These are phyloP conservation scores for Malassezia psittaci DNA, from an alignment of 1,284 basidiomycete species.

Conservation along the genomic window DNA sequence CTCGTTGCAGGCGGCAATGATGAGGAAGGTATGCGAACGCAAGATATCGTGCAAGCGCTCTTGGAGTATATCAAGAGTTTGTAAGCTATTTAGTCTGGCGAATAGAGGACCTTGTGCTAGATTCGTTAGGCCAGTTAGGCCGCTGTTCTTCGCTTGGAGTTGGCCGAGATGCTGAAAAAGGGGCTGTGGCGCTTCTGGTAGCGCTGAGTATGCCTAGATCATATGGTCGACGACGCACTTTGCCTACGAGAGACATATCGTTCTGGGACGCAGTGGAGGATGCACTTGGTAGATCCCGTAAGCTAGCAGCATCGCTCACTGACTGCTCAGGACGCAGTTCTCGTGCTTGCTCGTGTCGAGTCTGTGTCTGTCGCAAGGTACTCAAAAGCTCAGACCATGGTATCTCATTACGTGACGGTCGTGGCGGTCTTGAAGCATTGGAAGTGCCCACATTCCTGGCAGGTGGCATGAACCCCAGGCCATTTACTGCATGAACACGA, in stretches of 20 bases:
- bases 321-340: slow-evolving; percentile 10
- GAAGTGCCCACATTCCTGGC: not conserved
- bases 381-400: slow-evolving; percentile 41
- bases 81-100: slow-evolving; percentile 2
- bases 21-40: slow-evolving; percentile 13
- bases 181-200: slow-evolving; percentile 1
- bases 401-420: slow-evolving; percentile 21
- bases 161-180: not conserved
- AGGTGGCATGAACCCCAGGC: slow-evolving; percentile 73
- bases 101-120: not conserved
- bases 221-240: not conserved
- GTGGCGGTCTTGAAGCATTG: not conserved
- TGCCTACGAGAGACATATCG: not conserved
- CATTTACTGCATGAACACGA: slow-evolving; percentile 84
- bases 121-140: not conserved
- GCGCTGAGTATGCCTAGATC: not conserved
- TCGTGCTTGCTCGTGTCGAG: slow-evolving; percentile 36
- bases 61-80: slow-evolving; percentile 26
- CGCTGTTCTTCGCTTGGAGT: slow-evolving; percentile 5
- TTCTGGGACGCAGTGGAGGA: not conserved
- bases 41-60: slow-evolving; percentile 31
- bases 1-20: slow-evolving; percentile 6
- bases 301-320: not conserved
- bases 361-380: slow-evolving; percentile 40
- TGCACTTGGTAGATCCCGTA: not conserved